Percentiles rank a stretch among this genome's conserved stretches.
Conservation (phyloP, 2,329 filamentous ascomycete species). For the Monosporascus sp. region DNA sequence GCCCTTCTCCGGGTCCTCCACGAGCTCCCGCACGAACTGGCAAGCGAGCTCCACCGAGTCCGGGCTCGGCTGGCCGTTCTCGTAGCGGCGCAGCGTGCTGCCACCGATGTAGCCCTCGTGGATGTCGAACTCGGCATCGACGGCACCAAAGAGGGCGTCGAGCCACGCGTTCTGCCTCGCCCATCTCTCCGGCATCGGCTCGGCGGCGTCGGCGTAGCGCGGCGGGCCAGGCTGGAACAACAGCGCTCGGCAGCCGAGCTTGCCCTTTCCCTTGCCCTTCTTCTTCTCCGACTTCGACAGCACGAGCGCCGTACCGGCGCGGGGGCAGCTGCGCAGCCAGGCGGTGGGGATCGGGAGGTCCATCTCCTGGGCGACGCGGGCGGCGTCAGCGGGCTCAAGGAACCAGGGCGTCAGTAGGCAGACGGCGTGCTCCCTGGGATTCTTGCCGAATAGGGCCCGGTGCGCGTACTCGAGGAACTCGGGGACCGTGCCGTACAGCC, state of each 20-base stretch:
- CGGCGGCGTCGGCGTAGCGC: constrained; percentile 1
- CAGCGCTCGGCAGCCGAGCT: neutral
- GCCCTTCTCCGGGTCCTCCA: neutral
- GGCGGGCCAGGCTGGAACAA: constrained; percentile 9
- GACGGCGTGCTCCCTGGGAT: constrained; percentile 3
- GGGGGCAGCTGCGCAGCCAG: constrained; percentile 10
- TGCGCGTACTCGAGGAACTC: constrained; percentile 12
- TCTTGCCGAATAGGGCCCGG: neutral
- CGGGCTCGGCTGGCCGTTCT: neutral
- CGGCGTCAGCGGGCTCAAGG: constrained; percentile 5
- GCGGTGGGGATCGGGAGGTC: constrained; percentile 1
- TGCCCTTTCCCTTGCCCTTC: neutral
- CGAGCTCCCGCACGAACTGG: neutral
- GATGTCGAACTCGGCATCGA: neutral
- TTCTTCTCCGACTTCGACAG: neutral
- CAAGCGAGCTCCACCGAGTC: neutral
- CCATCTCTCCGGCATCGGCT: neutral
- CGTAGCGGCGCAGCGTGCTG: neutral
- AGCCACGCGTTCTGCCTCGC: constrained; percentile 9
- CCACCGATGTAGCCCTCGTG: constrained; percentile 7
- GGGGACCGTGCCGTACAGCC: constrained; percentile 9
- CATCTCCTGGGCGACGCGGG: neutral
- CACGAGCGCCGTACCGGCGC: constrained; percentile 9
- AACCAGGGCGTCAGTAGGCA: constrained; percentile 15
- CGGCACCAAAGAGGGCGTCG: neutral